Conservation (phyloP, 1,284 basidiomycete species). For the Bjerkandera adusta region DNA sequence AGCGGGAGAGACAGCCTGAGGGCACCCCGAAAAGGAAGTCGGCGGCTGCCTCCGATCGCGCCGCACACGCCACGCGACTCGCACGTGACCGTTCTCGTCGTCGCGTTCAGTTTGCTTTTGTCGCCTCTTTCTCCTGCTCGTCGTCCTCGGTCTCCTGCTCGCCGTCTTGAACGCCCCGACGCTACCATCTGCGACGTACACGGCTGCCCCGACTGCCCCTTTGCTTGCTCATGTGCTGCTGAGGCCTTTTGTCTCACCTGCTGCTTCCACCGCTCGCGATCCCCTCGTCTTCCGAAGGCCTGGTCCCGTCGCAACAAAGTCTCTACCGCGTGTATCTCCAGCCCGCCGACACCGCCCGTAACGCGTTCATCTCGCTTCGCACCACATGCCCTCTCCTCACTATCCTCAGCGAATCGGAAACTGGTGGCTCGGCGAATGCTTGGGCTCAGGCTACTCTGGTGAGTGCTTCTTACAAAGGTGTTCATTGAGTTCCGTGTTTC, state of each 20-base stretch:
- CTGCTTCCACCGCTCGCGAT: neutral
- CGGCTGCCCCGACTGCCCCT: neutral
- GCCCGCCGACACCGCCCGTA: neutral
- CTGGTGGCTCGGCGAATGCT: conserved; percentile 28
- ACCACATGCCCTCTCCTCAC: conserved; percentile 8
- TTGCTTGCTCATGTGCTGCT: neutral
- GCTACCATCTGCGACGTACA: neutral
- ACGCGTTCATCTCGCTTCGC: neutral
- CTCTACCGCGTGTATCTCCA: neutral
- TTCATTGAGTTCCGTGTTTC: no score
- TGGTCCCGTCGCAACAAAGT: neutral
- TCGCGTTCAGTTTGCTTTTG: conserved; percentile 9
- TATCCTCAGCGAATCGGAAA: conserved; percentile 31
- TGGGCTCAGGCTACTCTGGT: conserved; percentile 38
- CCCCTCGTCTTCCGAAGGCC: neutral
- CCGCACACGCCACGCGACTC: conserved; percentile 20
- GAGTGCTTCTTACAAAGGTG: no score
- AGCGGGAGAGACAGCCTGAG: neutral
- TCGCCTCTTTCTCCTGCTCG: conserved; percentile 1
- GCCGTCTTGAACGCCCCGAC: neutral
- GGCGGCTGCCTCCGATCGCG: neutral
- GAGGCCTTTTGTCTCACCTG: neutral
- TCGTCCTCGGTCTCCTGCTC: conserved; percentile 10
- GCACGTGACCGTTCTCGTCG: conserved; percentile 28
- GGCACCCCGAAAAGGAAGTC: no score